These are phyloP conservation scores for Phytopythium mirpurense DNA, from an alignment of 352 stramenopile genomes.

Conservation along the genomic window DNA sequence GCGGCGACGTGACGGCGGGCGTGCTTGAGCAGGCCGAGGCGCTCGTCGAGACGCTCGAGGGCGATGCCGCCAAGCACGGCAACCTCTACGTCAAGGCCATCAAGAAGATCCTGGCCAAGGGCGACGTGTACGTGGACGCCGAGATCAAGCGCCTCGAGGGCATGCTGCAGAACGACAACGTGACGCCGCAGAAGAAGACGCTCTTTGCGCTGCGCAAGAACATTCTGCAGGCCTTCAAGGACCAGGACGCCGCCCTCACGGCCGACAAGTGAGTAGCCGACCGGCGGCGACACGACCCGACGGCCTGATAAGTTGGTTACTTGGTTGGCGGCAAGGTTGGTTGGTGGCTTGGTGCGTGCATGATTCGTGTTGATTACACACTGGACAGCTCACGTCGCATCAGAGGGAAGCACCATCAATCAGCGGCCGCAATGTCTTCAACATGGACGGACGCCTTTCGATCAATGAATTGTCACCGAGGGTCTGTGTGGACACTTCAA, in stretches of 20 bases:
- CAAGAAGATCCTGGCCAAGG: slow-evolving; percentile 89
- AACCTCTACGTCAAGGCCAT: slow-evolving; percentile 88
- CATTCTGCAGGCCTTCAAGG: slow-evolving; percentile 76
- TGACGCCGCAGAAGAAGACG: slow-evolving; percentile 85
- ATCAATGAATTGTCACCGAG: too few species aligned
- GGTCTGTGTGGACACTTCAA: too few species aligned
- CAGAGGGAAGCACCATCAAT: too few species aligned
- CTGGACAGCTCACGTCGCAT: too few species aligned
- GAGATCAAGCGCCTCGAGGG: slow-evolving; percentile 82
- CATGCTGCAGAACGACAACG: slow-evolving; percentile 77
- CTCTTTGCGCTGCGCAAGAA: slow-evolving; percentile 89
- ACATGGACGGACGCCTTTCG: too few species aligned
- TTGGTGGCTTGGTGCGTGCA: too few species aligned
- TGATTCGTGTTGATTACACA: too few species aligned
- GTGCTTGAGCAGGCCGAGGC: slow-evolving; percentile 72
- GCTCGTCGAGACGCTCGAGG: slow-evolving; percentile 63
- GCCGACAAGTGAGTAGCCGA: neutral
- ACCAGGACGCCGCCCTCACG: slow-evolving; percentile 26
- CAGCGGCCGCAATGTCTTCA: too few species aligned
- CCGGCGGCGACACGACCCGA: too few species aligned
- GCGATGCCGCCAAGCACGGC: slow-evolving; percentile 65
- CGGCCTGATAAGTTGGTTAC: too few species aligned
- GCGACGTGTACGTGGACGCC: slow-evolving; percentile 69
- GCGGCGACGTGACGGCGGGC: slow-evolving; percentile 55
- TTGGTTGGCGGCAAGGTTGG: too few species aligned